Evolutionary conservation across 331 rosid species (phyloP).

Genomic region (Acacia pycnantha): DNA sequence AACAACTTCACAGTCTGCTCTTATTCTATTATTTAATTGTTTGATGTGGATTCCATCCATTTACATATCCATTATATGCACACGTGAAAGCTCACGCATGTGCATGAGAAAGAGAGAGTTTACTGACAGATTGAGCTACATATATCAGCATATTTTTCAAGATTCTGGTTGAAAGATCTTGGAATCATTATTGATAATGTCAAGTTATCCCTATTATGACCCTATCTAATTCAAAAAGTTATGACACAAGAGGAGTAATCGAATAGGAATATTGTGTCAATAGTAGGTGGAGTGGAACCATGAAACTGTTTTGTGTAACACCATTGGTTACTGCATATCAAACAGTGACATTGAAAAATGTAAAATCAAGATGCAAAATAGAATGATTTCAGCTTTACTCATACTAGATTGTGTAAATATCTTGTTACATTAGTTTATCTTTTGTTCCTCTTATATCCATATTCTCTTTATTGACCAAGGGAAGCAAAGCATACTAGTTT

Average conservation of each 20-base stretch:
- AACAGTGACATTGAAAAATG: constrained; percentile 6
- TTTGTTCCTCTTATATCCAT: too few species aligned
- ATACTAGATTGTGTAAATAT: not conserved
- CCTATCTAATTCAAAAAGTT: too few species aligned
- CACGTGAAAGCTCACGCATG: not conserved
- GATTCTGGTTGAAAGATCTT: too few species aligned
- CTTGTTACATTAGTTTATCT: not conserved
- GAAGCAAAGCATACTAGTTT: not conserved
- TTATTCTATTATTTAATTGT: not conserved
- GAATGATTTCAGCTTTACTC: not conserved
- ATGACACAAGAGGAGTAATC: not conserved
- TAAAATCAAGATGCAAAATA: not conserved
- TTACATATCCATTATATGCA: not conserved
- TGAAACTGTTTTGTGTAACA: not conserved
- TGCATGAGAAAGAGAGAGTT: not conserved
- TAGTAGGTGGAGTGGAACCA: not conserved
- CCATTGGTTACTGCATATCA: not conserved
- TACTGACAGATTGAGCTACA: not conserved
- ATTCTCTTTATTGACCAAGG: not conserved
- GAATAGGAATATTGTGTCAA: not conserved
- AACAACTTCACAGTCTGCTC: not conserved
- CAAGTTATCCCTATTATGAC: not conserved
- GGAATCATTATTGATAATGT: not conserved
- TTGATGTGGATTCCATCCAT: not conserved
- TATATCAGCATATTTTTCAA: not conserved